phyloP scores from a whole-genome alignment of 73 alveolate species.

The Blepharisma stoltei region DNA sequence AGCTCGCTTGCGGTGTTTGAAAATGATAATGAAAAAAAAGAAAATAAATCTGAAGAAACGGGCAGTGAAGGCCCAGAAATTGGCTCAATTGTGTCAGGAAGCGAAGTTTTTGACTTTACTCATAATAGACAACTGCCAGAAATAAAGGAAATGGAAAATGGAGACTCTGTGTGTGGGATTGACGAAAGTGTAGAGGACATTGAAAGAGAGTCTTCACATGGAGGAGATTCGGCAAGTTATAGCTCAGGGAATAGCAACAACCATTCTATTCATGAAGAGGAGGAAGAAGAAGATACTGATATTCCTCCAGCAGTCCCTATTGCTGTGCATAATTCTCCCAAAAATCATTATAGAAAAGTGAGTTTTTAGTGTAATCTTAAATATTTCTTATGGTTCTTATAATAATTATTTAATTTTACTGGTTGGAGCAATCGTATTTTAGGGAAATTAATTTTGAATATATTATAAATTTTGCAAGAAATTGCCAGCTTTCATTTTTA shows the following conservation, averaged over 20 bases:
- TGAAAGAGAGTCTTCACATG: background rate
- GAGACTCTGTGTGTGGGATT: conserved; percentile 2
- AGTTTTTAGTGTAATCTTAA: too few species aligned
- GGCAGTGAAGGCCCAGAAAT: conserved; percentile 27
- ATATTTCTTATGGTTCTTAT: too few species aligned
- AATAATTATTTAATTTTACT: too few species aligned
- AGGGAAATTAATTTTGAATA: too few species aligned
- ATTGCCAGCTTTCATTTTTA: too few species aligned
- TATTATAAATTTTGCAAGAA: too few species aligned
- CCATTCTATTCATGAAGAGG: conserved; percentile 27
- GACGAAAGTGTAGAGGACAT: conserved; percentile 7
- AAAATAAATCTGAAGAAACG: background rate
- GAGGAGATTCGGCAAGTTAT: background rate
- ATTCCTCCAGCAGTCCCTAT: too few species aligned
- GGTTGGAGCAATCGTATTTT: too few species aligned
- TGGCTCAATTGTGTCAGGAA: conserved; percentile 25
- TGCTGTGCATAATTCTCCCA: too few species aligned
- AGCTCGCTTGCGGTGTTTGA: background rate
- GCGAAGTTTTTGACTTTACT: background rate
- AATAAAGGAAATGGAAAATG: background rate
- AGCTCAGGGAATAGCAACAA: background rate
- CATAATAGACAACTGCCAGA: background rate
- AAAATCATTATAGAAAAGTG: too few species aligned
- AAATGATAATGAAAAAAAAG: conserved; percentile 25
- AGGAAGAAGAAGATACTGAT: background rate